These are phyloP conservation scores for Asterochloris erici DNA, from an alignment of 139 green algal genomes.

Conservation along the genomic window DNA sequence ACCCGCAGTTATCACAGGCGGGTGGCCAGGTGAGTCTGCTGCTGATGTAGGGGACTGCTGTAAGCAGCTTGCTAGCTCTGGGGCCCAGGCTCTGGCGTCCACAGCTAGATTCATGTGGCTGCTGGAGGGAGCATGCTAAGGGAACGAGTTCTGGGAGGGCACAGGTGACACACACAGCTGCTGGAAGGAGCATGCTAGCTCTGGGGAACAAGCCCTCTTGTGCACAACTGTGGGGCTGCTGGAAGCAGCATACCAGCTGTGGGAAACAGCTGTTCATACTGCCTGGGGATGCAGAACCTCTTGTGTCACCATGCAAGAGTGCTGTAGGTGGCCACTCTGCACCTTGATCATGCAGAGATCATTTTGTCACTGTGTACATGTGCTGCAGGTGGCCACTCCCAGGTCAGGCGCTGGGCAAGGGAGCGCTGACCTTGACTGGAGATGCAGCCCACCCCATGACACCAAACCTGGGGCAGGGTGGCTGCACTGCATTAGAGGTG, in stretches of 20 bases:
- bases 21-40: slow-evolving; percentile 9
- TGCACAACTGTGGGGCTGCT: too few species aligned
- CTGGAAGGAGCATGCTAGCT: too few species aligned
- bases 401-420: slow-evolving; percentile 21
- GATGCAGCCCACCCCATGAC: slow-evolving; percentile 84
- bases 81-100: neutral
- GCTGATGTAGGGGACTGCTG: too few species aligned
- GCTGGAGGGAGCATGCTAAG: too few species aligned
- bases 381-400: slow-evolving; percentile 23
- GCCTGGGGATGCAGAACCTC: neutral
- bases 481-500: slow-evolving; percentile 64
- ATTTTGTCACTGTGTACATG: neutral
- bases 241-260: too few species aligned
- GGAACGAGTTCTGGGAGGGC: too few species aligned
- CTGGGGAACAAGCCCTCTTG: too few species aligned
- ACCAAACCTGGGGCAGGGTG: slow-evolving; percentile 54
- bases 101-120: neutral
- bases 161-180: too few species aligned
- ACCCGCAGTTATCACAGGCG: slow-evolving; percentile 47
- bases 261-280: neutral
- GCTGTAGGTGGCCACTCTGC: neutral
- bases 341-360: neutral
- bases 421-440: slow-evolving; percentile 59
- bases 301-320: neutral
- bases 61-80: too few species aligned